Evolutionary conservation across 805 yeast genomes (phyloP).

Genomic region (Isabelozyma heimii): DNA sequence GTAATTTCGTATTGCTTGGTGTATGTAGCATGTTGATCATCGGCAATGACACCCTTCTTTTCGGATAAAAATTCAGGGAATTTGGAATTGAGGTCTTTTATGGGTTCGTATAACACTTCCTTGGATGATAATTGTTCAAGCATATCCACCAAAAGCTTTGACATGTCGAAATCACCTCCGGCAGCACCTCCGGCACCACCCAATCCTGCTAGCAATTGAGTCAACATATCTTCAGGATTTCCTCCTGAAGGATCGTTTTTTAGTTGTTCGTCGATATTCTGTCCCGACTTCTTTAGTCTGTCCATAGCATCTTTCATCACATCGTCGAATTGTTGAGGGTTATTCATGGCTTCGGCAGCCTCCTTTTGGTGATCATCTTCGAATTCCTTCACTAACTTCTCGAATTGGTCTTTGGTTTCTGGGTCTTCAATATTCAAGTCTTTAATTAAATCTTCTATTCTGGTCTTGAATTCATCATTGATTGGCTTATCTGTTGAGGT

Average conservation of each 20-base stretch:
- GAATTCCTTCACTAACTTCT: conserved; percentile 44
- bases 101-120: conserved; percentile 82
- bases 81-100: conserved; percentile 73
- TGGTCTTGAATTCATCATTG: conserved; percentile 30
- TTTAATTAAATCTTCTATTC: conserved; percentile 42
- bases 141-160: conserved; percentile 66
- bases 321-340: conserved; percentile 54
- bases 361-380: conserved; percentile 32
- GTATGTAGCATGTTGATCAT: conserved; percentile 52
- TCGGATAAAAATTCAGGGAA: conserved; percentile 69
- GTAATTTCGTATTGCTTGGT: conserved; percentile 62
- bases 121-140: conserved; percentile 80
- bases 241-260: conserved; percentile 40
- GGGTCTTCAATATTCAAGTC: conserved; percentile 52
- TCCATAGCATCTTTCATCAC: conserved; percentile 79
- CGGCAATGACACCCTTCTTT: conserved; percentile 42
- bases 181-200: conserved; percentile 37
- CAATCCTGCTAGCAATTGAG: conserved; percentile 54
- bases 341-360: conserved; percentile 21
- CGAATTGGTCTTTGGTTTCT: conserved; percentile 50
- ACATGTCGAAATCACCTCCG: conserved; percentile 54
- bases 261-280: conserved; percentile 59
- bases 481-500: conserved; percentile 24
- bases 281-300: conserved; percentile 75
- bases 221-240: conserved; percentile 52